Base-by-base conservation (phyloP, 2,329 filamentous ascomycete genomes). In the Talaromyces albobiverticillius region DNA sequence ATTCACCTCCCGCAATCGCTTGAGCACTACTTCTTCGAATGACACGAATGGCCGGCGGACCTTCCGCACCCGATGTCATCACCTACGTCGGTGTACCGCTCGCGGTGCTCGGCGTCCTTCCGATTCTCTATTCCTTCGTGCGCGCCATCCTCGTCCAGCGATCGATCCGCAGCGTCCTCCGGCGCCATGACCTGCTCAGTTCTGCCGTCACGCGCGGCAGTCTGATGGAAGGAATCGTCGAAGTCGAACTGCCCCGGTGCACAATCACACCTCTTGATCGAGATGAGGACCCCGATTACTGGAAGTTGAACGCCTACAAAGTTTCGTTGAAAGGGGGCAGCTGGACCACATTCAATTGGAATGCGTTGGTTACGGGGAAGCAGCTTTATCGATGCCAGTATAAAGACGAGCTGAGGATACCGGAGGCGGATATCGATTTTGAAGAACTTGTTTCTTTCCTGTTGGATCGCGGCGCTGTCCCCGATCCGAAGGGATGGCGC, bases 341-440 rank as follows among this genome's bases (percentile, higher is more conserved):
- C 25, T 87, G 84, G 84, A 85, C 83, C 0, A 80, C 79, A 0
- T 85, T 87, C 64, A 81, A 87, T 67, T 87, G 84, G 84, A 80
- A 79, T 61, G 79, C 79, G n/a, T 78, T 85, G 59, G 72, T 80
- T 2, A 84, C 86, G 22, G 84, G 84, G 1, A 72, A 80, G 52
- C 84, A 82, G 62, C 80, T 81, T 13, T 84, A 86, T 69, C 76
- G 84, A 31, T 75, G 87, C 36, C 82, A 86, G 64, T 87, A 86
- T 59, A 80, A 73, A 51, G 76, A 79, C 50, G 72, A 79, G 46
- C 59, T 79, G 50, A 62, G 68, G 9, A 72, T 77, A 48, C 76
- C 76, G 10, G 75, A 78, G 56, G 76, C 76, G 1, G 76, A 79
- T 53, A 71, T 79, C 51, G 74, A 74, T 18, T 85, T 87, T 60